Base-by-base conservation (phyloP, 805 yeast genomes). In the Wickerhamomyces queroliae region DNA sequence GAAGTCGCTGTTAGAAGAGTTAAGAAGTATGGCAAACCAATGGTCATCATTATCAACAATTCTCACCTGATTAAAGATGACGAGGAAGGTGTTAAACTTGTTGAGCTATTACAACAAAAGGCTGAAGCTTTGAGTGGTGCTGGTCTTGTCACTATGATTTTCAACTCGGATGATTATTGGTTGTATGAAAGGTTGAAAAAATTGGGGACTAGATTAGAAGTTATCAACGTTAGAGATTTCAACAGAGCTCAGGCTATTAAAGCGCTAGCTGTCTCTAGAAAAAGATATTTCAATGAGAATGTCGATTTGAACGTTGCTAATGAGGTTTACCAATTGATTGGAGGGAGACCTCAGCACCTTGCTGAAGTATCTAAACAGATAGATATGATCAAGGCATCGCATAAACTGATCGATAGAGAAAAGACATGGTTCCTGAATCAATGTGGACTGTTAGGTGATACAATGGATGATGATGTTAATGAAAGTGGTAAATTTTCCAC, bases 391-490 rank as follows among this genome's bases (percentile, higher is more conserved):
- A 59, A 61, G 25, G 88, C 88, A 0, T 78, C 86, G 46, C 83
- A 83, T 49, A 71, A 69, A 43, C 67, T 86, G 25, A 83, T 86
- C 41, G 93, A 86, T 55, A 66, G 82, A 8, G 95, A 86, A 49
- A 83, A 83, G 55, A 83, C 89, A 0, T 86, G 95, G 95, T 82
- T 85, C 46, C 66, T 86, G 47, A 86, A 83, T 53, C 87, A 85
- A 50, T 85, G 95, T 59, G 93, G 88, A 0, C 62, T 86, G 12
- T 59, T 86, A 9, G 95, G 95, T 2, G 70, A 69, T 47, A 77
- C 69, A 16, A 84, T 86, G 95, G 95, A 86, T 53, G 95, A 86
- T 52, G 95, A 86, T 61, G 95, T 86, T 7, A 83, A 84, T 84
- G 90, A 83, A 45, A 70, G 74, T 45, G 95, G 95, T 5, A 85